Evolutionary conservation across 768 basidiomycete genomes (phyloP).

Genomic region (Termitomyces sp.): DNA sequence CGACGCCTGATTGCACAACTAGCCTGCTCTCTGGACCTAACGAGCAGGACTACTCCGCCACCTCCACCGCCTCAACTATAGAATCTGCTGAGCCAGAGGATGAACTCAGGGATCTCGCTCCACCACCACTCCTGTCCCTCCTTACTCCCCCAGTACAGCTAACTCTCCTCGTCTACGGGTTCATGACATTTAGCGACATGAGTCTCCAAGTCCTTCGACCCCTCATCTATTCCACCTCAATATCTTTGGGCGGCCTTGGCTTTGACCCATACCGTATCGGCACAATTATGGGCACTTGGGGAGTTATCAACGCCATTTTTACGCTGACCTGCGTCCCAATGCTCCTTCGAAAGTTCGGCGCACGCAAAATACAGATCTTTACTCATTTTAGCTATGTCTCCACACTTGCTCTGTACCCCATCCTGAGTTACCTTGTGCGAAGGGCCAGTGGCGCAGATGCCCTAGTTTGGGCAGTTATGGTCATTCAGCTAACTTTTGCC

Average conservation of each 20-base stretch:
- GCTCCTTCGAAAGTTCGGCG: constrained; percentile 50
- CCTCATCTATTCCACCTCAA: constrained; percentile 54
- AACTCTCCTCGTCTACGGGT: constrained; percentile 29
- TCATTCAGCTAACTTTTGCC: constrained; percentile 30
- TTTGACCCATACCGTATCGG: constrained; percentile 63
- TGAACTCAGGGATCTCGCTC: constrained; percentile 1
- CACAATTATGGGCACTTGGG: constrained; percentile 48
- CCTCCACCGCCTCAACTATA: constrained; percentile 1
- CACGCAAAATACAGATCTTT: constrained; percentile 44
- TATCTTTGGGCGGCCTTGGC: constrained; percentile 62
- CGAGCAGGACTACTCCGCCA: constrained; percentile 11
- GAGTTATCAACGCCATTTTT: constrained; percentile 50
- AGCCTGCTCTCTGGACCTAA: constrained; percentile 8
- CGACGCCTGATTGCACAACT: constrained; percentile 17
- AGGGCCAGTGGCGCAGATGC: constrained; percentile 31
- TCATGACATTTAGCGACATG: constrained; percentile 38
- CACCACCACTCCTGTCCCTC: constrained; percentile 21
- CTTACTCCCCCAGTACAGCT: constrained; percentile 29
- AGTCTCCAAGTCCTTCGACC: constrained; percentile 33
- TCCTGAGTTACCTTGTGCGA: constrained; percentile 31
- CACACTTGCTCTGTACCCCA: constrained; percentile 30
- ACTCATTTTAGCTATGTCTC: constrained; percentile 27
- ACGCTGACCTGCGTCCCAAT: constrained; percentile 52
- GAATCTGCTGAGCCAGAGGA: constrained; percentile 9
- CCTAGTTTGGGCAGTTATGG: constrained; percentile 27